Evolutionary conservation across 1,139 yeast genomes (phyloP).

Genomic region (Arxiozyma slooffiae): DNA sequence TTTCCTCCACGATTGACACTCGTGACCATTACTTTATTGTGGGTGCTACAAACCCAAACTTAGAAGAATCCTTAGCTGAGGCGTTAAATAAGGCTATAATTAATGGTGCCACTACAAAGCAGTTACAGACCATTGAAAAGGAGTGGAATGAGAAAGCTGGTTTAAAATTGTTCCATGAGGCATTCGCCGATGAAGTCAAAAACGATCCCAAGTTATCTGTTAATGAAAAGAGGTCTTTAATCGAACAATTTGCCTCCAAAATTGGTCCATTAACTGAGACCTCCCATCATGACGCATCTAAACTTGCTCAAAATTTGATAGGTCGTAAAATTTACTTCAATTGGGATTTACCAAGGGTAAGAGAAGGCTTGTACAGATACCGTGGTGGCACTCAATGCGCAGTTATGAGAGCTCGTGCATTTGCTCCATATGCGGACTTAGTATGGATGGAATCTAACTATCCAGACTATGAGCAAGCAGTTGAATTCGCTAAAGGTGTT

Average conservation of each 20-base stretch:
- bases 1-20: conserved; percentile 87
- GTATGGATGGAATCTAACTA: conserved; percentile 98
- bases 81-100: conserved; percentile 76
- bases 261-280: conserved; percentile 68
- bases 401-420: conserved; percentile 92
- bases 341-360: conserved; percentile 94
- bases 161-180: conserved; percentile 81
- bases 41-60: conserved; percentile 81
- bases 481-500: conserved; percentile 90
- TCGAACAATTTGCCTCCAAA: conserved; percentile 54
- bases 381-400: conserved; percentile 97
- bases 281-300: conserved; percentile 73
- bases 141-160: conserved; percentile 83
- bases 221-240: conserved; percentile 56
- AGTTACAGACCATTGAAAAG: conserved; percentile 62
- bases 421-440: conserved; percentile 89
- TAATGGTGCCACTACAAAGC: conserved; percentile 61
- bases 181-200: conserved; percentile 76
- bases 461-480: conserved; percentile 89
- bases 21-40: conserved; percentile 89
- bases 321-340: conserved; percentile 84
- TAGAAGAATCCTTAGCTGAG: conserved; percentile 56
- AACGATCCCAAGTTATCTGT: conserved; percentile 49
- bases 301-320: conserved; percentile 61
- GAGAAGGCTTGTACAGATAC: conserved; percentile 97